Evolutionary conservation across 306 rosid genomes (phyloP).

Genomic region (Rosa rugosa): DNA sequence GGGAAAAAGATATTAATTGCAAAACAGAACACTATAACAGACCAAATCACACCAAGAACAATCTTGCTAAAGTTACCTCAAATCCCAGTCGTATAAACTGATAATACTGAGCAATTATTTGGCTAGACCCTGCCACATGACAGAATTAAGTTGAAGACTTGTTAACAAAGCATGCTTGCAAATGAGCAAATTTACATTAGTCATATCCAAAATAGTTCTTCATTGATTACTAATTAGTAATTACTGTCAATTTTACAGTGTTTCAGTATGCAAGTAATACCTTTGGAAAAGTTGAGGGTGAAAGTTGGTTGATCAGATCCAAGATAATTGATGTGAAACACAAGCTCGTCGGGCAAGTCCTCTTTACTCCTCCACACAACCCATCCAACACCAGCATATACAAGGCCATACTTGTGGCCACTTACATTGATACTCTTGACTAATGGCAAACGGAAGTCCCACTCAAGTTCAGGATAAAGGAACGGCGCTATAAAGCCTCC

Average conservation of each 20-base stretch:
- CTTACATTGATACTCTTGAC: constrained; percentile 91
- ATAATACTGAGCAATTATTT: constrained; percentile 87
- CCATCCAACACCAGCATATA: constrained; percentile 91
- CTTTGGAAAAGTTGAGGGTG: constrained; percentile 92
- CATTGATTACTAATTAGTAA: neutral
- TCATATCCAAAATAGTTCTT: neutral
- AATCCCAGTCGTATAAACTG: constrained; percentile 82
- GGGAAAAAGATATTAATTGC: constrained; percentile 1
- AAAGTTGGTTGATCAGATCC: constrained; percentile 95
- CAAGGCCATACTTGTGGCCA: constrained; percentile 94
- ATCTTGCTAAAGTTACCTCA: constrained; percentile 45
- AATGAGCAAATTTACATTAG: neutral
- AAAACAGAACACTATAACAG: neutral
- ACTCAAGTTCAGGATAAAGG: constrained; percentile 64
- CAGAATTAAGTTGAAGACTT: neutral
- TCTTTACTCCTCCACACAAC: constrained; percentile 79
- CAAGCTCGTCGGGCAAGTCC: constrained; percentile 83
- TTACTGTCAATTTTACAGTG: neutral
- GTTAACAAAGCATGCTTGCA: neutral
- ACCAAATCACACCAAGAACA: neutral
- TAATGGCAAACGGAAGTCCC: constrained; percentile 82
- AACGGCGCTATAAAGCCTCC: constrained; percentile 90
- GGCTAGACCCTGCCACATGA: constrained; percentile 66
- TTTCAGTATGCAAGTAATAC: constrained; percentile 30
- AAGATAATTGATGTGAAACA: constrained; percentile 87